Conservation (phyloP, 257 asterid species). For the Penstemon newberryi region DNA sequence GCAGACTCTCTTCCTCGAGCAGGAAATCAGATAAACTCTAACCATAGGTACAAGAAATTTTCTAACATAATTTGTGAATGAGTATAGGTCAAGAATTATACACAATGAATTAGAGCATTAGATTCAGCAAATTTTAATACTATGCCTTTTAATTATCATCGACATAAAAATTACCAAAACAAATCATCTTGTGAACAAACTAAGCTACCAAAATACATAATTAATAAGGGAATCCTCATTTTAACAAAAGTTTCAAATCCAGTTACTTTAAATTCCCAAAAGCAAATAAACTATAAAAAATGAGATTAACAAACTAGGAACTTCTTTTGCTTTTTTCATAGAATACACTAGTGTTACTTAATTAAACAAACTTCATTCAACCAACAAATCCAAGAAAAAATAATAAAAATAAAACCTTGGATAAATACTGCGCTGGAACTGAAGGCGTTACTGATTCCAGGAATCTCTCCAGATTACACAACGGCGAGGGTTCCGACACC, state of each 20-base stretch:
- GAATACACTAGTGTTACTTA: not conserved
- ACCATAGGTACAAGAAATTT: too few species aligned
- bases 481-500: constrained; percentile 36
- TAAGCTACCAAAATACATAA: not conserved
- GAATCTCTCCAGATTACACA: constrained; percentile 75
- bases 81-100: not conserved
- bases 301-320: too few species aligned
- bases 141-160: not conserved
- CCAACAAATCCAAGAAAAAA: constrained; percentile 16
- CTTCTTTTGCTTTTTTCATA: too few species aligned
- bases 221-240: not conserved
- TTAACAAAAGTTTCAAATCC: constrained; percentile 2
- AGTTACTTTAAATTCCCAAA: not conserved
- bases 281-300: too few species aligned
- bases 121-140: too few species aligned
- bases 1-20: not conserved
- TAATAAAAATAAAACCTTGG: constrained; percentile 53
- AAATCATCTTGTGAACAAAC: not conserved
- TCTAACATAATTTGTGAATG: too few species aligned
- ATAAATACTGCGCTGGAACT: constrained; percentile 63
- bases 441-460: constrained; percentile 79
- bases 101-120: too few species aligned
- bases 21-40: not conserved
- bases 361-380: constrained; percentile 17
- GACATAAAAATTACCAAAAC: not conserved